Percentiles rank a stretch among this genome's conserved stretches.
These are phyloP conservation scores for Corylus heterophylla DNA, from an alignment of 306 rosid species.

Conservation along the genomic window DNA sequence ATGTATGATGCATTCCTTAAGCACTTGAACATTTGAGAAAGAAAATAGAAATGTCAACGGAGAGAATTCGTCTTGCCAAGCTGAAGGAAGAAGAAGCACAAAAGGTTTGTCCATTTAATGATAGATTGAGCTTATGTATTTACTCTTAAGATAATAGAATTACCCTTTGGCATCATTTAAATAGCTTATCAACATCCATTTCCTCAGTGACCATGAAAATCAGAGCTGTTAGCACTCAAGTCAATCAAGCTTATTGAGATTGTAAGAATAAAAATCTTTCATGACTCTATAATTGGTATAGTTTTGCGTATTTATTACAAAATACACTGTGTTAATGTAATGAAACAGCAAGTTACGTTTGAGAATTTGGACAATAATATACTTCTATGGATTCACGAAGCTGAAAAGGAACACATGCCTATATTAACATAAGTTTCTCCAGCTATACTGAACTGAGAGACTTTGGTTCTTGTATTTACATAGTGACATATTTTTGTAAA, in stretches of 20 bases:
- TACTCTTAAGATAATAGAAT: background rate
- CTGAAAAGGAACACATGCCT: background rate
- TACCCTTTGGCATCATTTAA: background rate
- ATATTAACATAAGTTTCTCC: background rate
- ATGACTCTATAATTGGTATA: background rate
- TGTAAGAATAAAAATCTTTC: background rate
- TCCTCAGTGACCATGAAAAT: background rate
- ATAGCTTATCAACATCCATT: background rate
- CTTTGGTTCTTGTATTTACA: background rate
- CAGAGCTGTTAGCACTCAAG: background rate
- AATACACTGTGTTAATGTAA: background rate
- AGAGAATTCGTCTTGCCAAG: conserved; percentile 74
- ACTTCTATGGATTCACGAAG: background rate
- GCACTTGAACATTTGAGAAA: conserved; percentile 89
- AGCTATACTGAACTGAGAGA: conserved; percentile 1
- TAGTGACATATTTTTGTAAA: background rate
- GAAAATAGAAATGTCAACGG: conserved; percentile 81
- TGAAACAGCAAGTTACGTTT: background rate
- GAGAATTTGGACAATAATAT: background rate
- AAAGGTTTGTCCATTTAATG: conserved; percentile 46
- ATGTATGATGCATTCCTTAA: conserved; percentile 41
- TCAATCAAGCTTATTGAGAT: background rate
- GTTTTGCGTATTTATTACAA: background rate
- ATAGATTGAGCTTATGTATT: conserved; percentile 15
- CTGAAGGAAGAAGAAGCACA: conserved; percentile 77